Conservation (phyloP, 1,284 basidiomycete species). For the Ustilago sp. region DNA sequence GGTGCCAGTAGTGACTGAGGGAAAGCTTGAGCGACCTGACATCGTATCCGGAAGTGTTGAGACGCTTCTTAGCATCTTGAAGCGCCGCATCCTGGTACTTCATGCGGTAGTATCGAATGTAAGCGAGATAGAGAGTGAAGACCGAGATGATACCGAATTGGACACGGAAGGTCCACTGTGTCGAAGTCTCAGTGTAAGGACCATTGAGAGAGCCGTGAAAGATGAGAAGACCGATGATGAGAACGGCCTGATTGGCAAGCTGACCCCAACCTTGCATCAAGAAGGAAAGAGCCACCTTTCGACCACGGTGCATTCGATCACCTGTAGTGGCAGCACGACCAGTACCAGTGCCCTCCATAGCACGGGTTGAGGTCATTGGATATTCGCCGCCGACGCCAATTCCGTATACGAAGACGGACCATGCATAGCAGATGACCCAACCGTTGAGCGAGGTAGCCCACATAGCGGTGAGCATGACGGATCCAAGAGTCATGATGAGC, state of each 20-base stretch:
- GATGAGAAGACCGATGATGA: slow-evolving; percentile 73
- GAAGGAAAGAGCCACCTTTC: slow-evolving; percentile 74
- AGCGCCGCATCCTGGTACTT: slow-evolving; percentile 70
- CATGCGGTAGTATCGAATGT: slow-evolving; percentile 73
- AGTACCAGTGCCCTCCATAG: slow-evolving; percentile 72
- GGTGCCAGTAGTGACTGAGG: slow-evolving; percentile 72
- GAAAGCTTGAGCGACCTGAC: slow-evolving; percentile 72
- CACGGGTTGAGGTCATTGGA: slow-evolving; percentile 74
- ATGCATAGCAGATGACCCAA: slow-evolving; percentile 74
- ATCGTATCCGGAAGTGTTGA: slow-evolving; percentile 73
- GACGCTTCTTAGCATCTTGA: slow-evolving; percentile 71
- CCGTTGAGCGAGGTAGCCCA: slow-evolving; percentile 73
- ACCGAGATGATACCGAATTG: slow-evolving; percentile 73
- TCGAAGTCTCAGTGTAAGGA: slow-evolving; percentile 71
- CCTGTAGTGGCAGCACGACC: slow-evolving; percentile 70
- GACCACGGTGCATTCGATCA: slow-evolving; percentile 74
- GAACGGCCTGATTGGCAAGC: slow-evolving; percentile 73
- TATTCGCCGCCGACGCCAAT: slow-evolving; percentile 73
- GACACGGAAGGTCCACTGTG: slow-evolving; percentile 74
- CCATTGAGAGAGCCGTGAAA: slow-evolving; percentile 71
- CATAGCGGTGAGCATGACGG: slow-evolving; percentile 73
- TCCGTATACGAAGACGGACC: slow-evolving; percentile 73
- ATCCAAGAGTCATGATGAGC: slow-evolving; percentile 71
- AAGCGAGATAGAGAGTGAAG: slow-evolving; percentile 73
- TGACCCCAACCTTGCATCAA: slow-evolving; percentile 74